A percentile compares a stretch with the other conserved stretches of the same genome.
Conservation (phyloP, 768 basidiomycete species). For the Leccinum obscurum region DNA sequence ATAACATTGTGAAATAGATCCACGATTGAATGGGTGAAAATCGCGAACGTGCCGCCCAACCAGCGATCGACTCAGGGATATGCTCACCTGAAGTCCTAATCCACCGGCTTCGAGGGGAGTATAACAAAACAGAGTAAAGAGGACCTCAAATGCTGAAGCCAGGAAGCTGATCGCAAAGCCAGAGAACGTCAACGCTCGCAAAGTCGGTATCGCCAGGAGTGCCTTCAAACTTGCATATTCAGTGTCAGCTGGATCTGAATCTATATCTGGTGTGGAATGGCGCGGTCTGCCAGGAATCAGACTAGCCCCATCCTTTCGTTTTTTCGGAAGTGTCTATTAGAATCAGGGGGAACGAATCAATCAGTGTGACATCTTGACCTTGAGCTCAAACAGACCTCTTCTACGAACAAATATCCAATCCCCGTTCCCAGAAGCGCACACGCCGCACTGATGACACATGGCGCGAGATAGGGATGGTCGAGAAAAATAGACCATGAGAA, state of each 20-base stretch:
- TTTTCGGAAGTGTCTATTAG: slow-evolving; percentile 6
- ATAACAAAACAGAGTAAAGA: background rate
- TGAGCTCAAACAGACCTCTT: slow-evolving; percentile 10
- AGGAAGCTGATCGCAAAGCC: background rate
- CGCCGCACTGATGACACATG: slow-evolving; percentile 1
- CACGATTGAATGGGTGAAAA: background rate
- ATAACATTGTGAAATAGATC: background rate
- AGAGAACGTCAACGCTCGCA: background rate
- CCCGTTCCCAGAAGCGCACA: slow-evolving; percentile 3
- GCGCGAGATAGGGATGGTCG: slow-evolving; percentile 9
- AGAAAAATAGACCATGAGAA: slow-evolving; percentile 13
- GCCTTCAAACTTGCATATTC: background rate
- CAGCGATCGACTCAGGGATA: background rate
- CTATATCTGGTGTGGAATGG: background rate
- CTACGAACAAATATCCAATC: slow-evolving; percentile 3
- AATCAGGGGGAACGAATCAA: background rate
- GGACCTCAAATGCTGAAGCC: background rate
- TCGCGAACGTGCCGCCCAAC: background rate
- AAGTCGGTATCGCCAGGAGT: background rate
- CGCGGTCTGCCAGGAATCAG: background rate
- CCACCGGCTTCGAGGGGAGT: background rate
- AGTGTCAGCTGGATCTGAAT: background rate
- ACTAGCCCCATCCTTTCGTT: background rate
- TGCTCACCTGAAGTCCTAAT: slow-evolving; percentile 48
- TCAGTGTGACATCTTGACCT: background rate